Conservation (phyloP, 2,329 filamentous ascomycete genomes). For the Calycina herbarum region DNA sequence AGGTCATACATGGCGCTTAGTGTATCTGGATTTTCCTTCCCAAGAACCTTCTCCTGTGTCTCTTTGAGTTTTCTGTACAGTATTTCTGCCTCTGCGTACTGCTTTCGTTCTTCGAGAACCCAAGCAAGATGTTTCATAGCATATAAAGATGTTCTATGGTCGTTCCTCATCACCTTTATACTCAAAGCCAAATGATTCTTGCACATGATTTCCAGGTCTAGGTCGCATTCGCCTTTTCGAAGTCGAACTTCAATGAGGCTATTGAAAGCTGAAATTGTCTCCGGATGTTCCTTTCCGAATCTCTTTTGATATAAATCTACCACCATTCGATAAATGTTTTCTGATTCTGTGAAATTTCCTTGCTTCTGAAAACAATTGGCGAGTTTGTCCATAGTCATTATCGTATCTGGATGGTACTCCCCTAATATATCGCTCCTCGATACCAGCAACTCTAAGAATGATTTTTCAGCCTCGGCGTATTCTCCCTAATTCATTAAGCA, state of each 20-base stretch:
- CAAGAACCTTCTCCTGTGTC: not conserved
- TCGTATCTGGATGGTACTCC: slow-evolving; percentile 26
- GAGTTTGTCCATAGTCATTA: slow-evolving; percentile 28
- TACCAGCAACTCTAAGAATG: slow-evolving; percentile 22
- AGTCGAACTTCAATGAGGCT: not conserved
- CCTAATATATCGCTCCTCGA: slow-evolving; percentile 25
- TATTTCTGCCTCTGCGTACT: not conserved
- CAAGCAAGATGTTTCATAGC: not conserved
- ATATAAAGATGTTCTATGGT: not conserved
- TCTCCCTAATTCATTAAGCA: slow-evolving; percentile 20
- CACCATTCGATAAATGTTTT: slow-evolving; percentile 26
- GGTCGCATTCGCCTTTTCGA: not conserved
- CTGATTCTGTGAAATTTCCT: slow-evolving; percentile 34
- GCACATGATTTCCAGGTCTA: not conserved
- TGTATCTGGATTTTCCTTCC: slow-evolving; percentile 1
- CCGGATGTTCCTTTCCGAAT: slow-evolving; percentile 4
- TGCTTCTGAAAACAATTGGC: slow-evolving; percentile 24
- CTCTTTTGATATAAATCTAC: not conserved
- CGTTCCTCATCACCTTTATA: not conserved
- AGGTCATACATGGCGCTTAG: not conserved
- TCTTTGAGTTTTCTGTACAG: not conserved
- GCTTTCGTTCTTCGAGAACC: not conserved
- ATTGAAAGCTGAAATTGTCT: not conserved
- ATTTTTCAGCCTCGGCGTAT: slow-evolving; percentile 30
- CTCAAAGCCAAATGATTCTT: not conserved